phyloP scores from a whole-genome alignment of 306 rosid species.

The Inga oerstediana region DNA sequence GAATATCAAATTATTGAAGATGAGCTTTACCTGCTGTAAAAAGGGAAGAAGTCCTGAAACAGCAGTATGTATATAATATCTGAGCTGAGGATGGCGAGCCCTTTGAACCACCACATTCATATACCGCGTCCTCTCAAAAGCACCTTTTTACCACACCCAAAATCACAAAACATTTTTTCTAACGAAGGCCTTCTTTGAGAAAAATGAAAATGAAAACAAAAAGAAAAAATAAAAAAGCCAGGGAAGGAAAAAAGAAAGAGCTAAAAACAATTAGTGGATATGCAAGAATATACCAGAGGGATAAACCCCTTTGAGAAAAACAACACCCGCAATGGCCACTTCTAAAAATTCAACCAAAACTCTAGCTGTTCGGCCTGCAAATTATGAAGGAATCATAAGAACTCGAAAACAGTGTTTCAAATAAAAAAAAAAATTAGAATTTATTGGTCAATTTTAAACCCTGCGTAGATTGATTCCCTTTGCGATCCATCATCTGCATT shows the following conservation, averaged over 20 bases:
- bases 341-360: constrained; percentile 84
- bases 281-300: constrained; percentile 67
- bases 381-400: background rate
- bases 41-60: constrained; percentile 76
- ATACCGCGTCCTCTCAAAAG: constrained; percentile 87
- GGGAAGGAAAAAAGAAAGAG: background rate
- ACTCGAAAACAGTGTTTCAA: background rate
- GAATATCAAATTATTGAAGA: constrained; percentile 6
- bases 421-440: background rate
- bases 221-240: background rate
- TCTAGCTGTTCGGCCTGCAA: constrained; percentile 60
- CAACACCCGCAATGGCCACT: constrained; percentile 70
- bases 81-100: constrained; percentile 82
- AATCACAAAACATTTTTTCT: background rate
- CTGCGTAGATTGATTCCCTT: constrained; percentile 56
- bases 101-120: constrained; percentile 86
- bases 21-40: constrained; percentile 61
- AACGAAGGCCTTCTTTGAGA: background rate
- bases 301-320: constrained; percentile 83
- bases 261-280: background rate
- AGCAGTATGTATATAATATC: constrained; percentile 78
- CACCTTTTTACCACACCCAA: constrained; percentile 53
- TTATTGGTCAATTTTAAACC: constrained; percentile 41
- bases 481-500: constrained; percentile 54
- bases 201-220: background rate